Evolutionary conservation across 108 stramenopile species (phyloP).

Genomic region (Mediolabrus comicus): DNA sequence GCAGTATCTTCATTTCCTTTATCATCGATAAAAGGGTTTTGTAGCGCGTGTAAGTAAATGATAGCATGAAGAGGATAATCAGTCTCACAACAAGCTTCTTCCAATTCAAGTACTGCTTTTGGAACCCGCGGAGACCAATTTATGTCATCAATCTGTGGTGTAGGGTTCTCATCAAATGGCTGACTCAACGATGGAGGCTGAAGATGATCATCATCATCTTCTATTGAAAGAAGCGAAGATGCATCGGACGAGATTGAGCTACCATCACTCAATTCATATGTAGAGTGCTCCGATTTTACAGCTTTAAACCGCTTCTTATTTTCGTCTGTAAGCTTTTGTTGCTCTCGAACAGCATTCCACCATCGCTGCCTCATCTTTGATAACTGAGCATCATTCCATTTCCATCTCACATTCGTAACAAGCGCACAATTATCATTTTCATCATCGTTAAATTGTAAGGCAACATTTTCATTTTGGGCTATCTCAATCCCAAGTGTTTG

Average conservation of each 20-base stretch:
- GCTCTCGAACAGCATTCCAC: conserved; percentile 35
- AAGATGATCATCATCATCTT: neutral
- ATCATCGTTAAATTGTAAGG: neutral
- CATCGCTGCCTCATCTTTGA: conserved; percentile 38
- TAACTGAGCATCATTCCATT: conserved; percentile 29
- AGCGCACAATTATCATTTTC: neutral
- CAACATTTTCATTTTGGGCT: neutral
- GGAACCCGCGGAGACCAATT: neutral
- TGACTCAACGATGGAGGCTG: conserved; percentile 26
- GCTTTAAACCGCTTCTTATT: neutral
- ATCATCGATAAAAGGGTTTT: neutral
- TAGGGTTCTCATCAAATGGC: conserved; percentile 33
- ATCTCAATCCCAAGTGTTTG: neutral
- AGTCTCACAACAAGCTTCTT: conserved; percentile 23
- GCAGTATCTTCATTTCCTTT: neutral
- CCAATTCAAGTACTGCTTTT: conserved; percentile 6
- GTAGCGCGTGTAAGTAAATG: conserved; percentile 13
- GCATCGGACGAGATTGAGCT: conserved; percentile 7
- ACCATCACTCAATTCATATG: conserved; percentile 2
- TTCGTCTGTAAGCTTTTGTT: neutral
- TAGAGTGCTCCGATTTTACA: neutral
- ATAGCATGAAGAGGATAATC: conserved; percentile 24
- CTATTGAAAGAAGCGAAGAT: conserved; percentile 3
- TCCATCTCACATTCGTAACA: conserved; percentile 23
- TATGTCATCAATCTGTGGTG: neutral